These are phyloP conservation scores for Fusarium sp. DNA, from an alignment of 2,329 filamentous ascomycete genomes.

Conservation along the genomic window DNA sequence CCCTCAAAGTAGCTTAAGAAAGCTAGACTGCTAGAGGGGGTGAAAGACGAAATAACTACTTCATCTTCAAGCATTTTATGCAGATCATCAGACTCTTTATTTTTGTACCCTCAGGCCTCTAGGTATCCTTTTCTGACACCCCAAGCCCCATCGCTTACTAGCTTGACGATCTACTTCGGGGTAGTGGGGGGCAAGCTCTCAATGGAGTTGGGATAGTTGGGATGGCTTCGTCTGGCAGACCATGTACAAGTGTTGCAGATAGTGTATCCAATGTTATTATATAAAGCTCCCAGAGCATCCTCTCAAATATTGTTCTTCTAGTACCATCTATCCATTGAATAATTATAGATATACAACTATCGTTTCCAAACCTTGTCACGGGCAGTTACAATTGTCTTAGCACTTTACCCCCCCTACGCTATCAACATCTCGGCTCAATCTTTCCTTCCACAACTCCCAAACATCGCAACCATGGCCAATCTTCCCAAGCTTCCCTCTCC, in stretches of 20 bases:
- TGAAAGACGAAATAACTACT: not conserved
- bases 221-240: conserved; percentile 31
- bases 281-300: conserved; percentile 35
- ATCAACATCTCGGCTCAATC: not conserved
- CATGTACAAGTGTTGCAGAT: not conserved
- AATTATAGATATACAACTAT: not conserved
- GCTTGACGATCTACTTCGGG: conserved; percentile 6
- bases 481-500: conserved; percentile 61
- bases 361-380: not conserved
- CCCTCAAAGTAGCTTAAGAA: not conserved
- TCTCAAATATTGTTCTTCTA: not conserved
- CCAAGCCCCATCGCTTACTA: not conserved
- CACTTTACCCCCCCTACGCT: not conserved
- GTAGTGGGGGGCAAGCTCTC: conserved; percentile 11
- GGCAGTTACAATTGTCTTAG: not conserved
- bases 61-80: accelerated
- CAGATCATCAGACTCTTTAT: not conserved
- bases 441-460: not conserved
- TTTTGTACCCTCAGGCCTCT: not conserved
- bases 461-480: conserved; percentile 46
- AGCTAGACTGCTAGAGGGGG: not conserved
- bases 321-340: not conserved
- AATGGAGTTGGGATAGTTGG: conserved; percentile 16
- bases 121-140: not conserved
- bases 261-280: not conserved